Evolutionary conservation across 208 protist genomes (phyloP), one percentile per base, ranked within the genome.

Genomic region (Vickermania spadyakhi): DNA sequence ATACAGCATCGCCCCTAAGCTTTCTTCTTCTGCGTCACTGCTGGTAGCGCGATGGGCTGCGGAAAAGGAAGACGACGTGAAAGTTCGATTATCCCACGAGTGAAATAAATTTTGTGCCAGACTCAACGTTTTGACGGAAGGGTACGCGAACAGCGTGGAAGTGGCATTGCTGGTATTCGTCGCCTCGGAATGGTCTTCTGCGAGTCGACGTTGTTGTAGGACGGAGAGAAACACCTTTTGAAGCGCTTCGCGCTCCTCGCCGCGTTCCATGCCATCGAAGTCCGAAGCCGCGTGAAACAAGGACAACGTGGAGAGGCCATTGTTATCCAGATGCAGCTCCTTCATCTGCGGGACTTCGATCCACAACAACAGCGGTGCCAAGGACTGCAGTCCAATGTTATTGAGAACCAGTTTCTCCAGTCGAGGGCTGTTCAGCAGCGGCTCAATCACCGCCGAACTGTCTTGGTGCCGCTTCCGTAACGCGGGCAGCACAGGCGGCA

Each of bases 301-400:
- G 1, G 57, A 52, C 26, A 86, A 68, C 22, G 56, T 56, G 0
- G 31, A 52, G 13, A 94, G 66, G 2, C 67, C 50, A 62, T 95
- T 95, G 7, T 61, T 58, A 51, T 95, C 88, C 22, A 95, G 65
- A 65, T 95, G 88, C 5, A 95, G 70, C 71, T 92, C 82, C n/a
- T 54, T 58, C 45, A 95, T 60, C 18, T 53, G 42, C 3, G 77
- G 80, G 41, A 78, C 29, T 26, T 82, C 73, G 0, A 91, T 66
- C 26, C 91, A 59, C 14, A 62, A 50, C 0, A 76, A 63, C 11
- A 92, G 68, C 61, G 87, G 74, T 30, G 64, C 68, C 14, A 91
- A 59, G 13, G 75, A 75, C 22, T 57, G 67, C 42, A 95, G 81
- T 1, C 81, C 79, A 0, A 78, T 73, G 62, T 85, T 77, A 70